Base-by-base conservation (phyloP, 768 basidiomycete species). In the Tubosaeta sp. region DNA sequence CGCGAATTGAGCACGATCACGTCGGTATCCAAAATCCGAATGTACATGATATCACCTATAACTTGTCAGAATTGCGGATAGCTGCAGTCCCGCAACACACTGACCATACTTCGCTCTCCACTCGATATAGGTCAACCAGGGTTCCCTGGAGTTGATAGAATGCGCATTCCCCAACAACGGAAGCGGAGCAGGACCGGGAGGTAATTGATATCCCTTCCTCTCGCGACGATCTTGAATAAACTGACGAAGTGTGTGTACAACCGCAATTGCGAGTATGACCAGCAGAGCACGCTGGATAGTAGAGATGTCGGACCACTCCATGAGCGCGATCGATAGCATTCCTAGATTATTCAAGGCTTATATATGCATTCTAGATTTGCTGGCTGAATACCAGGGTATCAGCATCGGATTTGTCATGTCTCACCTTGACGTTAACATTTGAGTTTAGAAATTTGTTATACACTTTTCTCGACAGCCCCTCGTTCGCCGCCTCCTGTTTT, bases 1-100 rank as follows among this genome's bases (percentile, higher is more conserved):
- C 1, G 12, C 6, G 58, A 59, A n/a, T 51, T 57, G 47, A 57
- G 14, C 6, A 57, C 38, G 32, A 59, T 6, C 10, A 53, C 46
- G 9, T 57, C 46, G 2, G 19, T 14, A 12, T 50, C 35, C 44
- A 58, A 29, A 3, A 58, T 41, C 9, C 45, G 50, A 25, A 43
- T 25, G 22, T 56, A 50, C 17, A 59, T 27, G 4, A 57, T 14
- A 17, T 57, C 55, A 1, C 57, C 55, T 59, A n/a, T 19, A 2
- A 27, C 9, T 10, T 1, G 1, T 58, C 7, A 50, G 39, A 26
- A 14, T 13, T 6, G 9, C n/a, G 11, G 9, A 29, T 31, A 10
- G 27, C 34, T 3, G 1, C 13, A 8, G 1, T 6, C 22, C 5
- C 13, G 16, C 5, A 14, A 11, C 4, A 0, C 2, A 49, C 51